Evolutionary conservation across 208 protist genomes (phyloP), one percentile per base, ranked within the genome.

Genomic region (Wallacemonas sp.): DNA sequence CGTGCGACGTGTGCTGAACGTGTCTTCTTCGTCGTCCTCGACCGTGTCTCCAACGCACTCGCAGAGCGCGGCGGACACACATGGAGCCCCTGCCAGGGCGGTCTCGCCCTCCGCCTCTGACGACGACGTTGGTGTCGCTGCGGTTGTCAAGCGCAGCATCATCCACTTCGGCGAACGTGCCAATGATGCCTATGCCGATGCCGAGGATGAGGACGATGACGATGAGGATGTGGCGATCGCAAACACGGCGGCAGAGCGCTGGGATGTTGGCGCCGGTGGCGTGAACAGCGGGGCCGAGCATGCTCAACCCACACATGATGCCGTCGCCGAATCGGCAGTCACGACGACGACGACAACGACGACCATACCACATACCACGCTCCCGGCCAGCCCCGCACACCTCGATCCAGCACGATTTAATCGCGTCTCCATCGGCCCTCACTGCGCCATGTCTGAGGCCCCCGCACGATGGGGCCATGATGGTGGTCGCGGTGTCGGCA

Each of bases 371-470:
- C 4, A 26, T 19, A 39, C 51, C 24, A 12, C 51, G 11, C 4
- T n/a, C 5, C 14, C 51, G 11, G 11, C 30, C n/a, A n/a, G n/a
- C n/a, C n/a, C n/a, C n/a, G n/a, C n/a, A n/a, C n/a, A n/a, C n/a
- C n/a, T n/a, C n/a, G n/a, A n/a, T n/a, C n/a, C n/a, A 9, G 8
- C 51, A 21, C 51, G n/a, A 31, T 58, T 58, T n/a, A 58, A 58
- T 22, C 51, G 51, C 5, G 51, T 58, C 28, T 33, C 22, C 12
- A 31, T 58, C 14, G 51, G 12, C 2, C 51, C 51, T 8, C 30
- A 2, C 2, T 14, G 28, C 0, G 51, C n/a, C 4, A 21, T 11
- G 30, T 9, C 28, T 2, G 15, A 9, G 51, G 31, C 6, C 51
- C 3, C 30, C 9, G 15, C 24, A 19, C 9, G 21, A 31, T 49